Evolutionary conservation across 2,329 filamentous ascomycete species (phyloP).

Genomic region (Tricladium varicosporioides): DNA sequence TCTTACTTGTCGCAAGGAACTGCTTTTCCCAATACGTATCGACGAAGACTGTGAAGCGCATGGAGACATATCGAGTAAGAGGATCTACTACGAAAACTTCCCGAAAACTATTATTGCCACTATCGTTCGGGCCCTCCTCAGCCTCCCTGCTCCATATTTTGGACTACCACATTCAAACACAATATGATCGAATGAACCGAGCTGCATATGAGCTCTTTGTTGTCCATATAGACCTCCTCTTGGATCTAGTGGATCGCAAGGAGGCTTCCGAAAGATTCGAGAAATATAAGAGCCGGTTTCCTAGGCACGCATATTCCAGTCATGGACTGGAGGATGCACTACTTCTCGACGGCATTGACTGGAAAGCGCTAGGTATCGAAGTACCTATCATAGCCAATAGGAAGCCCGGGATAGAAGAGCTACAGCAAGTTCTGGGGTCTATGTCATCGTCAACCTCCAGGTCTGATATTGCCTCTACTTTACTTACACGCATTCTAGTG

Average conservation of each 20-base stretch:
- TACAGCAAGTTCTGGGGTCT: constrained; percentile 49
- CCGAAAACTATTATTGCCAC: constrained; percentile 65
- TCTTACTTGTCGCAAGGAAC: constrained; percentile 43
- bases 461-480: constrained; percentile 68
- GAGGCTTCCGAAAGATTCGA: constrained; percentile 37
- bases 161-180: constrained; percentile 64
- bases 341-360: constrained; percentile 49
- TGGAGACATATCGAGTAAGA: constrained; percentile 61
- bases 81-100: constrained; percentile 33
- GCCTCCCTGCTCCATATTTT: constrained; percentile 74
- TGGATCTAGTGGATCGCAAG: constrained; percentile 29
- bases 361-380: constrained; percentile 42
- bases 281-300: constrained; percentile 57
- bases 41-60: constrained; percentile 77
- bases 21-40: constrained; percentile 79
- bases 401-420: constrained; percentile 33
- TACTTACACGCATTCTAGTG: constrained; percentile 71
- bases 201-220: constrained; percentile 66
- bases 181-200: constrained; percentile 62
- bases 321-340: constrained; percentile 65
- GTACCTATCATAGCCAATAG: constrained; percentile 11
- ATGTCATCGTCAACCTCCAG: constrained; percentile 74
- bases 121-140: constrained; percentile 84
- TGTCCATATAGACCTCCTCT: constrained; percentile 43
- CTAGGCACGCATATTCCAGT: constrained; percentile 61